Evolutionary conservation across 1,284 basidiomycete species (phyloP).

Genomic region (Neonothopanus nambi): DNA sequence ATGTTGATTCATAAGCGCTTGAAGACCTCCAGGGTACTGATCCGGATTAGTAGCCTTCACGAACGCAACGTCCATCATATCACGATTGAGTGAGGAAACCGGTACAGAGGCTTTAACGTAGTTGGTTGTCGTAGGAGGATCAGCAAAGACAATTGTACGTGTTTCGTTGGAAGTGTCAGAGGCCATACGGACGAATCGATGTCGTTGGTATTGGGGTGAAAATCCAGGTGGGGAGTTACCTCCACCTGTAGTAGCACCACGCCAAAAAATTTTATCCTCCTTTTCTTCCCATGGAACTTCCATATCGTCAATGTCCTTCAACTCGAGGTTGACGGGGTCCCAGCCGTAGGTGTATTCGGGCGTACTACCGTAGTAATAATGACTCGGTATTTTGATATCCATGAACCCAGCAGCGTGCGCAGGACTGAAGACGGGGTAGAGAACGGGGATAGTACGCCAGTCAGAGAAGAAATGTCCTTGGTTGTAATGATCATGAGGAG

Average conservation of each 20-base stretch:
- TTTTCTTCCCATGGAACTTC: conserved; percentile 81
- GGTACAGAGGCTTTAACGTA: conserved; percentile 67
- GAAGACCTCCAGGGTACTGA: conserved; percentile 80
- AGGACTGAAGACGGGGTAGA: conserved; percentile 91
- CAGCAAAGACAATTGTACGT: conserved; percentile 75
- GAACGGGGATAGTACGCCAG: conserved; percentile 81
- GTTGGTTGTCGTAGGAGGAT: conserved; percentile 62
- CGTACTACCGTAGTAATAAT: conserved; percentile 89
- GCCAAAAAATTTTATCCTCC: conserved; percentile 66
- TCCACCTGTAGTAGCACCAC: conserved; percentile 91
- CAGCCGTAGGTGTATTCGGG: conserved; percentile 87
- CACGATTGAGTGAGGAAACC: conserved; percentile 66
- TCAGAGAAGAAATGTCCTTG: conserved; percentile 97
- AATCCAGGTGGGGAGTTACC: conserved; percentile 87
- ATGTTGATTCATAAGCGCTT: conserved; percentile 66
- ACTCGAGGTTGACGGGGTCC: conserved; percentile 71
- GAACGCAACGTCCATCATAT: conserved; percentile 89
- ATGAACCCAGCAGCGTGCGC: conserved; percentile 81
- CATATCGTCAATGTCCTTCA: conserved; percentile 77
- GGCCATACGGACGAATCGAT: conserved; percentile 83
- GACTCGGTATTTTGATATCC: conserved; percentile 91
- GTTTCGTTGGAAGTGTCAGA: conserved; percentile 59
- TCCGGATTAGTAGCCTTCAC: conserved; percentile 72
- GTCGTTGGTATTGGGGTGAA: conserved; percentile 83
- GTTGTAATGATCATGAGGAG: conserved; percentile 80